Conservation (phyloP, 2,329 filamentous ascomycete genomes). For the Pyricularia sp. region DNA sequence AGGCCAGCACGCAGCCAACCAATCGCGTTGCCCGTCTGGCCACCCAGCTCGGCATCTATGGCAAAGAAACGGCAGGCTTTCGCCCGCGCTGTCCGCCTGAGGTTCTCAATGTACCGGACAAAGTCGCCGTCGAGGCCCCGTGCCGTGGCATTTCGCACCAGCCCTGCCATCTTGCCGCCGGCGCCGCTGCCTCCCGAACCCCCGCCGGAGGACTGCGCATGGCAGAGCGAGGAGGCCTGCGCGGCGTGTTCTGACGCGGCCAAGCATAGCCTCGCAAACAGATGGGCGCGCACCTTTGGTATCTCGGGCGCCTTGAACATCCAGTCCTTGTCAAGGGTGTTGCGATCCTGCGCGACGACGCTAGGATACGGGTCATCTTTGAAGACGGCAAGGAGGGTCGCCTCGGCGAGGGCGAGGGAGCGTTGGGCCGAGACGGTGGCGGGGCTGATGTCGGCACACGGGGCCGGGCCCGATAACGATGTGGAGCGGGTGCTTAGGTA, state of each 20-base stretch:
- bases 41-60: constrained; percentile 76
- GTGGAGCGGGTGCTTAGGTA: constrained; percentile 55
- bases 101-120: constrained; percentile 63
- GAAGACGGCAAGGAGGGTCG: constrained; percentile 78
- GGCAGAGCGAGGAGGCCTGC: constrained; percentile 50
- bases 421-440: constrained; percentile 46
- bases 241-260: constrained; percentile 82
- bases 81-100: constrained; percentile 66
- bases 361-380: constrained; percentile 93
- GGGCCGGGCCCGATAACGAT: constrained; percentile 20
- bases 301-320: constrained; percentile 90
- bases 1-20: constrained; percentile 77
- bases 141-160: constrained; percentile 30
- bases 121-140: constrained; percentile 54
- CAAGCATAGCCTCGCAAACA: constrained; percentile 81
- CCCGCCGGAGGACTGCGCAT: constrained; percentile 24
- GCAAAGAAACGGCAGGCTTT: constrained; percentile 87
- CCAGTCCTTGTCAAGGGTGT: constrained; percentile 83
- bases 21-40: constrained; percentile 74
- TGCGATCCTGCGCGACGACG: constrained; percentile 70
- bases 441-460: constrained; percentile 44
- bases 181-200: constrained; percentile 12
- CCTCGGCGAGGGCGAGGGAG: constrained; percentile 71
- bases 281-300: constrained; percentile 76
- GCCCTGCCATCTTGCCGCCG: neutral